phyloP scores from a whole-genome alignment of 2,329 filamentous ascomycete species.

The Zasmidium angulare region DNA sequence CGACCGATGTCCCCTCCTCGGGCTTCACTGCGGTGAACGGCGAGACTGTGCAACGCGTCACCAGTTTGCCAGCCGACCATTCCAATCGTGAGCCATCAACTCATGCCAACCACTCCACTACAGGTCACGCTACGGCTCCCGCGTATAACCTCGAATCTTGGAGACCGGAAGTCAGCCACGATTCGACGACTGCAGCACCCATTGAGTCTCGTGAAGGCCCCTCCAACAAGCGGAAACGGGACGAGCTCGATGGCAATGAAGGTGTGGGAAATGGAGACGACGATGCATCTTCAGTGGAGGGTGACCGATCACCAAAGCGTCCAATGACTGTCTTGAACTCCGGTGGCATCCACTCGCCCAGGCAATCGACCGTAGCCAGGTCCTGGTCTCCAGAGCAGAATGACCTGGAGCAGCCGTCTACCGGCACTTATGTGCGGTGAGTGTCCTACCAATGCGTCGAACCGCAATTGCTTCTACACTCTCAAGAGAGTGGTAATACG shows the following conservation, averaged over 20 bases:
- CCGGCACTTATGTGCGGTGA: slow-evolving; percentile 7
- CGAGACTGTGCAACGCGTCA: slow-evolving; percentile 16
- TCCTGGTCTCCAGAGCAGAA: neutral
- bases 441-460: neutral
- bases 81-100: neutral
- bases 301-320: slow-evolving; percentile 23
- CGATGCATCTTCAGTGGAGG: neutral
- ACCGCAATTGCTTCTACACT: no score
- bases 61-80: slow-evolving; percentile 21
- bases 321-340: slow-evolving; percentile 20
- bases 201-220: slow-evolving; percentile 1
- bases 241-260: slow-evolving; percentile 13
- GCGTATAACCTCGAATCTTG: slow-evolving; percentile 21
- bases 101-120: neutral
- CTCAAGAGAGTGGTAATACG: no score
- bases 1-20: slow-evolving; percentile 18
- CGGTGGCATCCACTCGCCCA: slow-evolving; percentile 8
- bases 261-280: slow-evolving; percentile 4
- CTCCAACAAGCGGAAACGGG: slow-evolving; percentile 28
- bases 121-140: neutral
- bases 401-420: neutral
- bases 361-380: neutral
- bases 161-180: slow-evolving; percentile 20
- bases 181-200: neutral
- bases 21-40: slow-evolving; percentile 37